Evolutionary conservation across 2,329 filamentous ascomycete genomes (phyloP).

Genomic region (Microascus cirrosus): DNA sequence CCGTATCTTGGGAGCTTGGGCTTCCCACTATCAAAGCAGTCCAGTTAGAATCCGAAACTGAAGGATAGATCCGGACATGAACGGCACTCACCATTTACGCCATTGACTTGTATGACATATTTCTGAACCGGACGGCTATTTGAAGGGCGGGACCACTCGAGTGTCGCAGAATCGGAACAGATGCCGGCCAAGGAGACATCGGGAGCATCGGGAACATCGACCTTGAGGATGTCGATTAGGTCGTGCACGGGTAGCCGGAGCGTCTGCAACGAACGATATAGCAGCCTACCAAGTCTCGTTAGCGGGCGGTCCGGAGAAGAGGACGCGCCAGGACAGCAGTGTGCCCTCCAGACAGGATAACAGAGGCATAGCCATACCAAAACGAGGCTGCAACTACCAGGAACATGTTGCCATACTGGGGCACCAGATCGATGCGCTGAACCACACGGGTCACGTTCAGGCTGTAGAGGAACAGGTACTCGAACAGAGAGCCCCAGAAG

Average conservation of each 20-base stretch:
- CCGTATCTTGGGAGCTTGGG: slow-evolving; percentile 65
- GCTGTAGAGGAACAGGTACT: slow-evolving; percentile 6
- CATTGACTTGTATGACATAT: slow-evolving; percentile 89
- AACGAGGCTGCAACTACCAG: slow-evolving; percentile 7
- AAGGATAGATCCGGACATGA: neutral
- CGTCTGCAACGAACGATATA: slow-evolving; percentile 78
- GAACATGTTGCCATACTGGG: slow-evolving; percentile 9
- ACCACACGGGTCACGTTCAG: slow-evolving; percentile 3
- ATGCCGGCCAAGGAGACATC: slow-evolving; percentile 87
- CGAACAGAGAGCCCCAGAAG: slow-evolving; percentile 7
- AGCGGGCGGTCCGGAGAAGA: neutral
- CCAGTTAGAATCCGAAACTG: neutral
- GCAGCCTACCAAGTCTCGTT: slow-evolving; percentile 45
- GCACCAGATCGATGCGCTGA: slow-evolving; percentile 6
- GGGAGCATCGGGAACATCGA: slow-evolving; percentile 85
- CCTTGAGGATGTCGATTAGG: slow-evolving; percentile 79
- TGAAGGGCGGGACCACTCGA: slow-evolving; percentile 78
- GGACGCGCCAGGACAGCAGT: neutral
- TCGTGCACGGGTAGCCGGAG: slow-evolving; percentile 84
- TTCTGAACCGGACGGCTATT: slow-evolving; percentile 61
- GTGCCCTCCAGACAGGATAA: neutral
- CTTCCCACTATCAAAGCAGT: slow-evolving; percentile 56
- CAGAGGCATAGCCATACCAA: slow-evolving; percentile 6
- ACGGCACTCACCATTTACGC: slow-evolving; percentile 61
- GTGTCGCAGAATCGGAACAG: slow-evolving; percentile 71